Evolutionary conservation across 352 stramenopile genomes (phyloP).

Genomic region (Globisporangium middletonii): DNA sequence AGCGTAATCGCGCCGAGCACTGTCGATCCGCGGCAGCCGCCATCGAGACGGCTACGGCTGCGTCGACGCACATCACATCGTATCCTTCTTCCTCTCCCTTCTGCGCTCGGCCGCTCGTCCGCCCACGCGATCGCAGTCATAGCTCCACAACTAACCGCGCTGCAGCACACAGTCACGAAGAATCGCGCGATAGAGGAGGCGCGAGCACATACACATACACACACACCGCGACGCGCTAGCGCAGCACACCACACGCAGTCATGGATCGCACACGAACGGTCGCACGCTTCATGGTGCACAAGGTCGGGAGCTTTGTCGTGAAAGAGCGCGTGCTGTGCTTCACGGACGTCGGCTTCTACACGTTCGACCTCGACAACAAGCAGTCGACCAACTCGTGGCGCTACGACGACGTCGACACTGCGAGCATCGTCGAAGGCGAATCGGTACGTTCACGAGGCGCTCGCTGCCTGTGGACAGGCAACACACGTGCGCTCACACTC

Average conservation of each 20-base stretch:
- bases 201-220: neutral
- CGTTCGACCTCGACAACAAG: constrained; percentile 62
- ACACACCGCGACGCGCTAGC: neutral
- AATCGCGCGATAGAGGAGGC: neutral
- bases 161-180: neutral
- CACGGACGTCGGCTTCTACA: constrained; percentile 67
- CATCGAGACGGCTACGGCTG: neutral
- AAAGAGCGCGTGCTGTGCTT: constrained; percentile 83
- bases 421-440: constrained; percentile 57
- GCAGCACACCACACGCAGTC: neutral
- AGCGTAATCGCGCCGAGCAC: neutral
- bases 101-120: neutral
- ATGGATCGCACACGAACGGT: constrained; percentile 61
- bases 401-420: constrained; percentile 70
- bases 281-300: constrained; percentile 81
- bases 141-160: neutral
- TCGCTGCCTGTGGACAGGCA: neutral
- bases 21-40: neutral
- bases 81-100: neutral
- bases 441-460: constrained; percentile 18
- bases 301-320: constrained; percentile 77
- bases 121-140: neutral
- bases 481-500: neutral
- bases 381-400: constrained; percentile 76
- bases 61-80: neutral